Conservation (phyloP, 768 basidiomycete species). For the Podaxis rugospora region DNA sequence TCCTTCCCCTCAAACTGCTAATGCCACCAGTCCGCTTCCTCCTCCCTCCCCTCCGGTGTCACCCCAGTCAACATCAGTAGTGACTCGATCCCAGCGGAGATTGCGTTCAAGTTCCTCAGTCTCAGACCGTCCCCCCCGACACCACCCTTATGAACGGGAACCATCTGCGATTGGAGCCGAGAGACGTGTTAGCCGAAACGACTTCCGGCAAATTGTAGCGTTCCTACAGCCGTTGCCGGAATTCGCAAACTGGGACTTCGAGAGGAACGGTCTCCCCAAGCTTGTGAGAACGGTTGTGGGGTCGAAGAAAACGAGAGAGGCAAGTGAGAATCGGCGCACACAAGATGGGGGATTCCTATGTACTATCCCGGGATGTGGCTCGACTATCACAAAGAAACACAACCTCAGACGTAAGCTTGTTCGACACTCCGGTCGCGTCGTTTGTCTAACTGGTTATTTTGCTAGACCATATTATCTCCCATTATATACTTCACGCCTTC, state of each 20-base stretch:
- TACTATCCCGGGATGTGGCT: neutral
- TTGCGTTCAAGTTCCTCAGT: neutral
- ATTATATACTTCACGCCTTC: neutral
- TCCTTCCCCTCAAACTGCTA: neutral
- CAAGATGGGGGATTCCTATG: neutral
- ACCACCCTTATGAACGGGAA: neutral
- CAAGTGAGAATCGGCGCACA: constrained; percentile 1
- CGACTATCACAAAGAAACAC: constrained; percentile 4
- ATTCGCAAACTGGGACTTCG: neutral
- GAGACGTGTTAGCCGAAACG: neutral
- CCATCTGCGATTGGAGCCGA: neutral
- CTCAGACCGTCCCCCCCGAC: neutral
- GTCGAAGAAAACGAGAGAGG: neutral
- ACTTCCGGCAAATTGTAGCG: neutral
- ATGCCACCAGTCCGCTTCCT: neutral
- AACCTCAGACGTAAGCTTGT: neutral
- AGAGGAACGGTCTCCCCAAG: neutral
- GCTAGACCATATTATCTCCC: constrained; percentile 2
- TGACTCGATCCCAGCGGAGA: neutral
- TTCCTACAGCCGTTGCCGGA: neutral
- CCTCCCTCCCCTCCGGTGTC: neutral
- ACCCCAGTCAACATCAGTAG: neutral
- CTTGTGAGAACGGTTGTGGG: neutral
- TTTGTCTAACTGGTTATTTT: neutral
- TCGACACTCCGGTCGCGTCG: too few species aligned